Conservation (phyloP, 257 asterid genomes). For the Penstemon newberryi region DNA sequence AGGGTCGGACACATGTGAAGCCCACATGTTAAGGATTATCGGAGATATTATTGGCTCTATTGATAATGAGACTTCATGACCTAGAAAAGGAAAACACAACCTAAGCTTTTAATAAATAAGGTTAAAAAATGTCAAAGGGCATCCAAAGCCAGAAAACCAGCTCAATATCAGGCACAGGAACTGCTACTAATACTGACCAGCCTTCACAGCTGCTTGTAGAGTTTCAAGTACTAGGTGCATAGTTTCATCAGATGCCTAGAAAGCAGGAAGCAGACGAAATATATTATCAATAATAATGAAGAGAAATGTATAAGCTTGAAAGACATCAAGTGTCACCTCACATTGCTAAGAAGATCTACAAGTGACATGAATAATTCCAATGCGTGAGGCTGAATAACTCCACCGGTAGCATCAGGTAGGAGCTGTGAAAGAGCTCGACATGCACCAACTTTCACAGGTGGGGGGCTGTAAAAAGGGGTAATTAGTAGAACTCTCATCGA, state of each 20-base stretch:
- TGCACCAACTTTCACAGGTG: slow-evolving; percentile 95
- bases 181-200: slow-evolving; percentile 59
- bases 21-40: slow-evolving; percentile 91
- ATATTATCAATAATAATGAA: slow-evolving; percentile 24
- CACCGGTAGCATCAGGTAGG: slow-evolving; percentile 66
- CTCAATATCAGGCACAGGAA: slow-evolving; percentile 16
- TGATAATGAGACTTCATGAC: slow-evolving; percentile 60
- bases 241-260: slow-evolving; percentile 94
- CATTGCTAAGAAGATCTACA: slow-evolving; percentile 82
- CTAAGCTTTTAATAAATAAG: slow-evolving; percentile 21
- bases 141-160: slow-evolving; percentile 23
- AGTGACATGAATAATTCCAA: slow-evolving; percentile 75
- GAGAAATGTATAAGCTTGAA: background rate
- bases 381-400: slow-evolving; percentile 64
- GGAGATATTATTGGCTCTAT: slow-evolving; percentile 84
- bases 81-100: slow-evolving; percentile 41
- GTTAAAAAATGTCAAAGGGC: slow-evolving; percentile 20
- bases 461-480: slow-evolving; percentile 56
- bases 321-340: slow-evolving; percentile 37
- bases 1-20: slow-evolving; percentile 91
- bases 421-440: slow-evolving; percentile 91
- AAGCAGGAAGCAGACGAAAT: slow-evolving; percentile 34
- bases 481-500: slow-evolving; percentile 16
- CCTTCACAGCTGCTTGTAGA: slow-evolving; percentile 76
- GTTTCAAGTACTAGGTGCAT: slow-evolving; percentile 98